Evolutionary conservation across 2,329 filamentous ascomycete species (phyloP).

Genomic region (Cryphonectria japonica): DNA sequence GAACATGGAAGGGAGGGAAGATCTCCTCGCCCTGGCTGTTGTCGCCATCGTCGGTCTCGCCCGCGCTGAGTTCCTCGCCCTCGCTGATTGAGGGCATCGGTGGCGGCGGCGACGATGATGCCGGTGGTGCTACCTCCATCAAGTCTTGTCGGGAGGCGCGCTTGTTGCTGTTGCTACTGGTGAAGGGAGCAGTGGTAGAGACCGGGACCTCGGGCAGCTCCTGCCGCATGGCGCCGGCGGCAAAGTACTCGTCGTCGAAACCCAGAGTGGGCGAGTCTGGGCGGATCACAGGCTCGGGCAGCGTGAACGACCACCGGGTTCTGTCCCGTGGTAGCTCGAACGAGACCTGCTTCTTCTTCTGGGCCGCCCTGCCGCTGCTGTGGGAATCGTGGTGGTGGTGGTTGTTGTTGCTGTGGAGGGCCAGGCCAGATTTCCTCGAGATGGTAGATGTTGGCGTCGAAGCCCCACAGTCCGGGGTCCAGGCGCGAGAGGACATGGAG

Average conservation of each 20-base stretch:
- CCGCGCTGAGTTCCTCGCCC: slow-evolving; percentile 26
- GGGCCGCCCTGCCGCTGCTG: slow-evolving; percentile 32
- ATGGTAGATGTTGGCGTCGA: slow-evolving; percentile 53
- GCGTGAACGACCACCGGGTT: slow-evolving; percentile 38
- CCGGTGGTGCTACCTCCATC: slow-evolving; percentile 18
- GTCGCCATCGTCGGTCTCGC: slow-evolving; percentile 24
- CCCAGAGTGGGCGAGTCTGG: slow-evolving; percentile 65
- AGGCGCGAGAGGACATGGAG: slow-evolving; percentile 49
- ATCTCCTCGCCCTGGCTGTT: slow-evolving; percentile 30
- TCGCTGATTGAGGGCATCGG: slow-evolving; percentile 30
- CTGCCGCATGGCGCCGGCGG: slow-evolving; percentile 32
- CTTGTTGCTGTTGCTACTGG: slow-evolving; percentile 7
- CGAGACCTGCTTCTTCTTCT: slow-evolving; percentile 47
- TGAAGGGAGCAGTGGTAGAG: background rate
- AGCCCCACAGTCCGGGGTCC: slow-evolving; percentile 46
- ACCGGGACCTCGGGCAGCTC: slow-evolving; percentile 34
- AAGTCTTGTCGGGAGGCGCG: slow-evolving; percentile 16
- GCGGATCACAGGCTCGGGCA: slow-evolving; percentile 53
- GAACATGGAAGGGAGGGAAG: slow-evolving; percentile 41
- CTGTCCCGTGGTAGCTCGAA: slow-evolving; percentile 45
- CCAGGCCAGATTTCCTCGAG: slow-evolving; percentile 40
- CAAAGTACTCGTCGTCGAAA: slow-evolving; percentile 50
- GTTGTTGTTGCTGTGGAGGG: background rate
- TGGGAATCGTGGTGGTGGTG: slow-evolving; percentile 26
- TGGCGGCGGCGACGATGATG: slow-evolving; percentile 26